Evolutionary conservation across 2,329 filamentous ascomycete species (phyloP).

Genomic region (Aspergillus pseudoterreus): DNA sequence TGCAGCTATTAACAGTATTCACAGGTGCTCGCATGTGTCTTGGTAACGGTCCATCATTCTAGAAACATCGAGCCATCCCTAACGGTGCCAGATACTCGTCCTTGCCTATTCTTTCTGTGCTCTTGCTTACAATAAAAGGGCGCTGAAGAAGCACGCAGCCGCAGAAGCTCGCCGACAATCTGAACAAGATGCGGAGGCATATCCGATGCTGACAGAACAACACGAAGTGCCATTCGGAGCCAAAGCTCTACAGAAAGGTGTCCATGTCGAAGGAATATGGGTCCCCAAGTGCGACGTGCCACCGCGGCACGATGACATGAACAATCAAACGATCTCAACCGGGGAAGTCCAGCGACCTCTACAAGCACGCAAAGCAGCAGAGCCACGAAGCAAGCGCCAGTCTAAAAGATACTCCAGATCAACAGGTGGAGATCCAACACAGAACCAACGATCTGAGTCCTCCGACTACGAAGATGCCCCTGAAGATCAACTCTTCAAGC

Average conservation of each 20-base stretch:
- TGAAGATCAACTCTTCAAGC: background rate
- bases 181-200: conserved; percentile 49
- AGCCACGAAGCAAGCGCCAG: background rate
- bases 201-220: conserved; percentile 49
- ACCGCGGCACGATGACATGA: background rate
- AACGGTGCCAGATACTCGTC: conserved; percentile 52
- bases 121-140: conserved; percentile 54
- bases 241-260: conserved; percentile 75
- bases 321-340: conserved; percentile 15
- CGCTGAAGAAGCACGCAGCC: conserved; percentile 58
- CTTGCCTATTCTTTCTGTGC: conserved; percentile 66
- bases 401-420: background rate
- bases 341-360: conserved; percentile 3
- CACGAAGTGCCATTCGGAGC: conserved; percentile 80
- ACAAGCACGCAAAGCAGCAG: conserved; percentile 1
- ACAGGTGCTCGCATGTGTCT: conserved; percentile 69
- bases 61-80: conserved; percentile 17
- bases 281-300: conserved; percentile 45
- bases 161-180: conserved; percentile 64
- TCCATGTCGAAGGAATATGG: conserved; percentile 84
- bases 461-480: background rate
- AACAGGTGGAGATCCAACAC: background rate
- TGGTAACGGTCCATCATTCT: conserved; percentile 43
- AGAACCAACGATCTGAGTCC: background rate
- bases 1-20: conserved; percentile 13